Conservation (phyloP, 345 rosid species). For the Melaleuca alternifolia region DNA sequence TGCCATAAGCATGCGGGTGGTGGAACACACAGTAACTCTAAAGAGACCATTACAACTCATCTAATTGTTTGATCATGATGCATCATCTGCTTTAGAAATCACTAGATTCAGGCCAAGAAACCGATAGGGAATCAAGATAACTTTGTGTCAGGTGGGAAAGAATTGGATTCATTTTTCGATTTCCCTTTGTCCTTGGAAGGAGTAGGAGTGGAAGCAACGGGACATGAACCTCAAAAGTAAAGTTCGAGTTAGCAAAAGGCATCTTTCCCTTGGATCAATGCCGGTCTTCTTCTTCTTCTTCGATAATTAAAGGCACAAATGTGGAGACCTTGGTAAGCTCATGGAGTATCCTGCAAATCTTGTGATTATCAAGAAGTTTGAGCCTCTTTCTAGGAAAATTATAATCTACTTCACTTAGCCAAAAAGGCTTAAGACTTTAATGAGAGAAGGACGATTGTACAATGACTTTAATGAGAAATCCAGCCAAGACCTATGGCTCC, state of each 20-base stretch:
- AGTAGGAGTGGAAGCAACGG: background rate
- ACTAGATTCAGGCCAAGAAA: background rate
- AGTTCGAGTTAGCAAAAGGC: accelerated
- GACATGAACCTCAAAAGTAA: background rate
- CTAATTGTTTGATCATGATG: too few relatives aligned
- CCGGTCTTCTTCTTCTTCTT: background rate
- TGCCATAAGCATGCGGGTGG: too few relatives aligned
- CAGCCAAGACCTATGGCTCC: too few relatives aligned
- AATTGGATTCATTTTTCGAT: accelerated
- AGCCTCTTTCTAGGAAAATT: accelerated
- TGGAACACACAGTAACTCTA: too few relatives aligned
- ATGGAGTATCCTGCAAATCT: accelerated
- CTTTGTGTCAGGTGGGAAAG: background rate
- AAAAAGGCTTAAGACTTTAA: background rate
- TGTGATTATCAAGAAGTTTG: accelerated
- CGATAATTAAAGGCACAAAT: accelerated
- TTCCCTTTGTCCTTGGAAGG: background rate
- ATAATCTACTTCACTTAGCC: background rate
- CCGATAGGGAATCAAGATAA: background rate
- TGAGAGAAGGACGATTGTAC: too few relatives aligned
- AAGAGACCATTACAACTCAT: background rate
- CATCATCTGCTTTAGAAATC: too few relatives aligned
- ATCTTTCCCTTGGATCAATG: background rate
- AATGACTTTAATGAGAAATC: too few relatives aligned
- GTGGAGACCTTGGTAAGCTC: background rate